phyloP scores from a whole-genome alignment of 2,329 filamentous ascomycete genomes.

The Ramichloridium luteum region DNA sequence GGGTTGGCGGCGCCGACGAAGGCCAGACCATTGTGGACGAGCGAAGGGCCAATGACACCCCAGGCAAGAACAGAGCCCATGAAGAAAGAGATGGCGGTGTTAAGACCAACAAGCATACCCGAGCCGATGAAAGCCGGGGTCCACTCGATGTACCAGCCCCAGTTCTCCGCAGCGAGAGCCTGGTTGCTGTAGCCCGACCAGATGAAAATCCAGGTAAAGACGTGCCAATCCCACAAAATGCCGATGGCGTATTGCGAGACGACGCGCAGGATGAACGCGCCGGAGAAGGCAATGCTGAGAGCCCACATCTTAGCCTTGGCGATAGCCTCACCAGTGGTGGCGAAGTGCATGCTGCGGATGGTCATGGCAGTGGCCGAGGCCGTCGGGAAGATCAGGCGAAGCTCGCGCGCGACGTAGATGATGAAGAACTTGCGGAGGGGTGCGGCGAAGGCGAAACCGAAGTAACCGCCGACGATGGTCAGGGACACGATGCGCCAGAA shows the following conservation, averaged over 20 bases:
- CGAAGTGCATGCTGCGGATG: conserved; percentile 51
- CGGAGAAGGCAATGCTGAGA: conserved; percentile 39
- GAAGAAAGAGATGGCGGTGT: conserved; percentile 47
- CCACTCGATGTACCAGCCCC: conserved; percentile 49
- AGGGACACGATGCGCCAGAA: conserved; percentile 48
- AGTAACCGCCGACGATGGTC: conserved; percentile 50
- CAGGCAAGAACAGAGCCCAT: conserved; percentile 44
- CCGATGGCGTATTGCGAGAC: conserved; percentile 48
- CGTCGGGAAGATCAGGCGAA: conserved; percentile 48
- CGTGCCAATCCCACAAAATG: conserved; percentile 39
- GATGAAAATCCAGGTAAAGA: conserved; percentile 40
- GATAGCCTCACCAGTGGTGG: conserved; percentile 38
- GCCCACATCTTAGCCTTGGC: conserved; percentile 47
- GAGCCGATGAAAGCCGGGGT: conserved; percentile 50
- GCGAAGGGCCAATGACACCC: conserved; percentile 45
- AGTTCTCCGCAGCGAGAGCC: conserved; percentile 45
- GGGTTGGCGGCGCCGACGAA: conserved; percentile 29
- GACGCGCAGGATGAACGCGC: conserved; percentile 42
- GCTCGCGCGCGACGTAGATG: conserved; percentile 50
- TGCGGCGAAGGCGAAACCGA: conserved; percentile 43
- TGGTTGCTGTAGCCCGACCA: conserved; percentile 42
- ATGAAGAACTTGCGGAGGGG: conserved; percentile 51
- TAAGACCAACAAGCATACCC: conserved; percentile 46
- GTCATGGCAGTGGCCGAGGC: conserved; percentile 49
- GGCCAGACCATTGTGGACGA: conserved; percentile 41